These are phyloP conservation scores for Camelina laxa DNA, from an alignment of 345 rosid species.

Conservation along the genomic window DNA sequence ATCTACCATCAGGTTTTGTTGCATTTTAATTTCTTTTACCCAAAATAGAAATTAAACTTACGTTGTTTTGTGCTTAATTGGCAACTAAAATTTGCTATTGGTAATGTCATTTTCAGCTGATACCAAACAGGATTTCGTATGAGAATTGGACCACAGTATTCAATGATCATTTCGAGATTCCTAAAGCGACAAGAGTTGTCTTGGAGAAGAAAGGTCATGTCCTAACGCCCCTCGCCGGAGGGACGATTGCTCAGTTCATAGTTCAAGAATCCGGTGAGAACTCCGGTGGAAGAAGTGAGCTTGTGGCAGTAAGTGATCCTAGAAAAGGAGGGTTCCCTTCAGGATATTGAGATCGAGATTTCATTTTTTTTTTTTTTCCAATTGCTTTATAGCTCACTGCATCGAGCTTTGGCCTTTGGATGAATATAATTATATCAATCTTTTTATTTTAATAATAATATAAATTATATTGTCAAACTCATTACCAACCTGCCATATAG, in stretches of 20 bases:
- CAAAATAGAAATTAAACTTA: not conserved
- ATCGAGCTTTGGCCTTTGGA: slow-evolving; percentile 1
- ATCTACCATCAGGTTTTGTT: slow-evolving; percentile 60
- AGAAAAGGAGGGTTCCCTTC: slow-evolving; percentile 72
- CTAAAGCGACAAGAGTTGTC: slow-evolving; percentile 43
- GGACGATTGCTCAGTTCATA: slow-evolving; percentile 54
- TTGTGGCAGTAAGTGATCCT: slow-evolving; percentile 66
- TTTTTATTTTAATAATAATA: not conserved
- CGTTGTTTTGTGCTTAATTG: not conserved
- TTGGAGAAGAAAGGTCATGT: slow-evolving; percentile 56
- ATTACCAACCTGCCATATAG: not conserved
- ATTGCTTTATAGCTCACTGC: not conserved
- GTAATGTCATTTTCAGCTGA: slow-evolving; percentile 43
- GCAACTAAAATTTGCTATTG: not conserved
- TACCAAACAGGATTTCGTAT: slow-evolving; percentile 51
- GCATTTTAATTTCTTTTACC: not conserved
- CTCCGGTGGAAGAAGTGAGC: slow-evolving; percentile 32
- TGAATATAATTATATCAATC: not conserved
- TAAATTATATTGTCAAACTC: not conserved
- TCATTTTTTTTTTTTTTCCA: not conserved
- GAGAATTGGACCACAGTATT: slow-evolving; percentile 65
- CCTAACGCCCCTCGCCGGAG: slow-evolving; percentile 46
- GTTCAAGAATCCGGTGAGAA: slow-evolving; percentile 46
- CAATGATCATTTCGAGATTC: slow-evolving; percentile 56
- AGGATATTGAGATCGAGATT: slow-evolving; percentile 47